Base-by-base conservation (phyloP, 164 flowering plant species). In the Vitis rotundifolia region DNA sequence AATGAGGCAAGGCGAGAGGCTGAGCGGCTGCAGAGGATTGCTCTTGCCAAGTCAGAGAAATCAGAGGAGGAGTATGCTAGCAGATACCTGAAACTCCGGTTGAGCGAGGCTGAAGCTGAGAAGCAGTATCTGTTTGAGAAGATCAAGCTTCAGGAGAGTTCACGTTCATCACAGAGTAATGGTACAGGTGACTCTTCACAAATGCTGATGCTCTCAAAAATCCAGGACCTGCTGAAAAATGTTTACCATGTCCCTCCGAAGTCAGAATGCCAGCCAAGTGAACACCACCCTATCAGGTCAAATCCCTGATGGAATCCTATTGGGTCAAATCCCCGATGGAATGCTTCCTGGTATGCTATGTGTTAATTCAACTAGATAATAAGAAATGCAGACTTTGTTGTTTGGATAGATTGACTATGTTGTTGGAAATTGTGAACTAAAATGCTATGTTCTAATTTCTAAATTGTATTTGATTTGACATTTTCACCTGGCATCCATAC, bases 51-150 rank as follows among this genome's bases (percentile, higher is more conserved):
- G 76, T 76, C 91, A 9, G 97, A 91, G 60, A 91, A 90, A 74
- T 86, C 96, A 5, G 99, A 93, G 75, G 99, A 94, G 67, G 98
- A 95, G 50, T 93, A 90, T 80, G 91, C 97, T 49, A 91, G 90
- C 79, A 85, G 90, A 73, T 95, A 95, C 69, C 82, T 95, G 50
- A 90, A 93, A 80, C 96, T 85, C 18, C 78, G 94, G 9, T 64
- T 95, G 76, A 89, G 84, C 55, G 99, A 95, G 76, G 98, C 99
- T 1, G 99, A 95, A 75, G 97, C 93, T 10, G 99, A 95, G 86
- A 95, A 91, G 76, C 94, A 90, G 79, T 91, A 85, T 79, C 70
- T 95, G 49, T 85, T 93, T 53, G 97, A 95, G 88, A 95, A 88
- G 84, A 84, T 95, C 8, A 93, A 90, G 83, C 84, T 89, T 48